A percentile compares a stretch with the other conserved stretches of the same genome.
These are phyloP conservation scores for Solanum hybrid DNA, from an alignment of 305 asterid species.

Conservation along the genomic window DNA sequence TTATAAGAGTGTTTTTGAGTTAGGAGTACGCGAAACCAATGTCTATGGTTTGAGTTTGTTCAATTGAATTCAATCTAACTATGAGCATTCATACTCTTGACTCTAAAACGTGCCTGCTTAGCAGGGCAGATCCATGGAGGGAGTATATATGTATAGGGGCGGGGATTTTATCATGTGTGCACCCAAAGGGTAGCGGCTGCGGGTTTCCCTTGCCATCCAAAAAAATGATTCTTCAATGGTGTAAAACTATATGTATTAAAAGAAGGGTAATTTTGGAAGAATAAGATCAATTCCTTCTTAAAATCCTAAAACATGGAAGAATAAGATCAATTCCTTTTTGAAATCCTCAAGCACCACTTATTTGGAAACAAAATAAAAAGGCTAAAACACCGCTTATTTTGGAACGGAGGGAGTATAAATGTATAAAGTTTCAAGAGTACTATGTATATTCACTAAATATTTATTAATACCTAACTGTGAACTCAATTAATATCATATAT, in stretches of 20 bases:
- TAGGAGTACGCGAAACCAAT: background rate
- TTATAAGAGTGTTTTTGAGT: background rate
- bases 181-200: background rate
- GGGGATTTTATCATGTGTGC: background rate
- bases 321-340: background rate
- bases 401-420: background rate
- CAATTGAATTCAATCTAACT: background rate
- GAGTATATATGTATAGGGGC: background rate
- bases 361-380: background rate
- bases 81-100: background rate
- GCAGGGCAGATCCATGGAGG: background rate
- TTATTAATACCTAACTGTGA: background rate
- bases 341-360: background rate
- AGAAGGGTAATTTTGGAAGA: background rate
- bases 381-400: background rate
- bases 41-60: background rate
- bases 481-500: background rate
- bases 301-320: background rate
- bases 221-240: background rate
- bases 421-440: background rate
- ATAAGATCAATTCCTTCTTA: background rate
- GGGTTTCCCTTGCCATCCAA: background rate
- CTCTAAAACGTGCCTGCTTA: background rate
- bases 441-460: background rate
- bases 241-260: background rate